Conservation (phyloP, 2,329 filamentous ascomycete genomes). For the Phaeosphaeria sp. region DNA sequence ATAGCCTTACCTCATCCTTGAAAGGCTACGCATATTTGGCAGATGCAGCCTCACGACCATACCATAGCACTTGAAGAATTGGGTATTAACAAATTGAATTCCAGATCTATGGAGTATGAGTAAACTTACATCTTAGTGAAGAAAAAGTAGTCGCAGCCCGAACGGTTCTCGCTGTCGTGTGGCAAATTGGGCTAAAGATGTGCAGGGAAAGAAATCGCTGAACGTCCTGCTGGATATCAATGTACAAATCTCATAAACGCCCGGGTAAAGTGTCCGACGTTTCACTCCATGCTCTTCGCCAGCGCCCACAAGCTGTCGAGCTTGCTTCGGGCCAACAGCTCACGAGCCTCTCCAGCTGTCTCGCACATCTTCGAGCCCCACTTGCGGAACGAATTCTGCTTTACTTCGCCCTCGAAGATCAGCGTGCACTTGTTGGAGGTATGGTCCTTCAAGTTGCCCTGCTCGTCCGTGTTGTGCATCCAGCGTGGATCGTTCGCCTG, state of each 20-base stretch:
- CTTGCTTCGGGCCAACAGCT: constrained; percentile 78
- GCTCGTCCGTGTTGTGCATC: constrained; percentile 80
- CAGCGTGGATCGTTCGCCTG: constrained; percentile 70
- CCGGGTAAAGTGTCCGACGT: background rate
- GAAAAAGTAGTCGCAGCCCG: constrained; percentile 5
- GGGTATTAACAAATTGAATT: constrained; percentile 25
- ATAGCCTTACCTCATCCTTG: background rate
- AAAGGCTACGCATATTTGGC: background rate
- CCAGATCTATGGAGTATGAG: constrained; percentile 23
- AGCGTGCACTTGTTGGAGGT: constrained; percentile 81
- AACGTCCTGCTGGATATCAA: background rate
- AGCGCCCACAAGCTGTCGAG: constrained; percentile 96
- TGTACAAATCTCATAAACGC: background rate
- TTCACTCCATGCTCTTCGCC: constrained; percentile 67
- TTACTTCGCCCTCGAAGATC: constrained; percentile 90
- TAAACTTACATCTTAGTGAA: constrained; percentile 24
- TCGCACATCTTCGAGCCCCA: constrained; percentile 91
- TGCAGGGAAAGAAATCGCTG: background rate
- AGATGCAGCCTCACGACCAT: background rate
- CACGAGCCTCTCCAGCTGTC: constrained; percentile 86
- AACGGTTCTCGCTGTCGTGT: background rate
- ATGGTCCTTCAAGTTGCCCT: constrained; percentile 80
- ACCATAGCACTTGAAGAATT: constrained; percentile 1
- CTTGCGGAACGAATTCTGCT: constrained; percentile 79
- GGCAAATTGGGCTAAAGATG: background rate